A percentile compares a stretch with the other conserved stretches of the same genome.
phyloP scores from a whole-genome alignment of 2,329 filamentous ascomycete species.

The Ophiognomonia clavigignenti-juglandacearum region DNA sequence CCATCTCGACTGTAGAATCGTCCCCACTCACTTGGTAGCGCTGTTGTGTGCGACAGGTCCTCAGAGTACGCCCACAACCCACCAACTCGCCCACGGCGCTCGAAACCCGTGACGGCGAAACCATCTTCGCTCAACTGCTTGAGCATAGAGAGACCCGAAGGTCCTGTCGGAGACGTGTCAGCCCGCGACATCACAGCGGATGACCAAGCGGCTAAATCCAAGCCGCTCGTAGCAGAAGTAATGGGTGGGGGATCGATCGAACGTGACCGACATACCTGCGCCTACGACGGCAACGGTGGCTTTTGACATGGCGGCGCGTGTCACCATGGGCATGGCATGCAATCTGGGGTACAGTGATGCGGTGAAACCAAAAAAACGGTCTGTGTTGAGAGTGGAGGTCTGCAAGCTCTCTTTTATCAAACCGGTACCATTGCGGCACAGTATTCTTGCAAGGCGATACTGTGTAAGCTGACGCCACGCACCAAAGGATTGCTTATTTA shows the following conservation, averaged over 20 bases:
- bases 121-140: slow-evolving; percentile 40
- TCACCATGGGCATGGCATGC: not conserved
- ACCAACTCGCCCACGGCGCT: slow-evolving; percentile 34
- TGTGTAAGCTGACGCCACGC: no score
- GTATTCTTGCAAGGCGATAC: no score
- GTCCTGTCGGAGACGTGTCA: not conserved
- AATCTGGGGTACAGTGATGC: no score
- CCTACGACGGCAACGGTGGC: slow-evolving; percentile 12
- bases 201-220: no score
- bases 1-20: not conserved
- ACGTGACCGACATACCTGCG: slow-evolving; percentile 4
- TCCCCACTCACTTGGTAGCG: slow-evolving; percentile 25
- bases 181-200: no score
- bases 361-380: no score
- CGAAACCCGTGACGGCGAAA: slow-evolving; percentile 38
- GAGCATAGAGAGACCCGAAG: slow-evolving; percentile 22
- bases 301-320: slow-evolving; percentile 2
- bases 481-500: no score
- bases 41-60: slow-evolving; percentile 28
- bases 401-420: no score
- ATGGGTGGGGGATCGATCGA: not conserved
- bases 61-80: slow-evolving; percentile 39
- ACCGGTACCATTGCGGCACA: no score
- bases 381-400: no score
- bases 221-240: no score